Conservation (phyloP, 2,329 filamentous ascomycete genomes). For the Cercospora sp. region DNA sequence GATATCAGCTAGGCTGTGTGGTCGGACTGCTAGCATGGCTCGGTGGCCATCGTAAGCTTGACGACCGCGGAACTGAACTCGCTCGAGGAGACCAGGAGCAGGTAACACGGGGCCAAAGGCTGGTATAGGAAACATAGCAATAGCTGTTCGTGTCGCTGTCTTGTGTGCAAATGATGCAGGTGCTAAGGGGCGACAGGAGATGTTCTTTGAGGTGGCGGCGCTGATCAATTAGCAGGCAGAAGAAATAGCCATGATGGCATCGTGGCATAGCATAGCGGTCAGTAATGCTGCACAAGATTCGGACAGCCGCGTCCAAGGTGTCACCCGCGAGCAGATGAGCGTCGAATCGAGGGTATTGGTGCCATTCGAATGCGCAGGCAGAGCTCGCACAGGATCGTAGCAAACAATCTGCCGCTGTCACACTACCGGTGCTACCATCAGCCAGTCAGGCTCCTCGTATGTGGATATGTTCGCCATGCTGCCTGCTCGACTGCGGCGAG, state of each 20-base stretch:
- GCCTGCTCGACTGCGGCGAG: background rate
- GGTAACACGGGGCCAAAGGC: background rate
- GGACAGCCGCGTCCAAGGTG: background rate
- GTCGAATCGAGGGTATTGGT: background rate
- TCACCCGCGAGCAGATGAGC: constrained; percentile 2
- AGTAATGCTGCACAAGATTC: background rate
- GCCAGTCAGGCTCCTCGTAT: background rate
- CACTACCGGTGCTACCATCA: background rate
- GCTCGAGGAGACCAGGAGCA: background rate
- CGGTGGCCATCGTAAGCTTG: constrained; percentile 12
- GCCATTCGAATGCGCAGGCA: background rate
- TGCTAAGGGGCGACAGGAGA: background rate
- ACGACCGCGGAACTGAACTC: background rate
- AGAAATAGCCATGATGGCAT: background rate
- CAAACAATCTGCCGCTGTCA: background rate
- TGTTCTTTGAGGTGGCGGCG: background rate
- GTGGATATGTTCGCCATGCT: background rate
- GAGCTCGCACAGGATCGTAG: background rate
- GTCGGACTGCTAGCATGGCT: constrained; percentile 14
- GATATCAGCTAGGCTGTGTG: constrained; percentile 10
- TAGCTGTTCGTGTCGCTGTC: background rate
- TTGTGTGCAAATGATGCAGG: background rate
- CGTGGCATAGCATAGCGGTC: background rate
- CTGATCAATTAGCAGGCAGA: background rate
- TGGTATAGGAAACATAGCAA: background rate